These are phyloP conservation scores for Clitoria ternatea DNA, from an alignment of 306 rosid species.

Conservation along the genomic window DNA sequence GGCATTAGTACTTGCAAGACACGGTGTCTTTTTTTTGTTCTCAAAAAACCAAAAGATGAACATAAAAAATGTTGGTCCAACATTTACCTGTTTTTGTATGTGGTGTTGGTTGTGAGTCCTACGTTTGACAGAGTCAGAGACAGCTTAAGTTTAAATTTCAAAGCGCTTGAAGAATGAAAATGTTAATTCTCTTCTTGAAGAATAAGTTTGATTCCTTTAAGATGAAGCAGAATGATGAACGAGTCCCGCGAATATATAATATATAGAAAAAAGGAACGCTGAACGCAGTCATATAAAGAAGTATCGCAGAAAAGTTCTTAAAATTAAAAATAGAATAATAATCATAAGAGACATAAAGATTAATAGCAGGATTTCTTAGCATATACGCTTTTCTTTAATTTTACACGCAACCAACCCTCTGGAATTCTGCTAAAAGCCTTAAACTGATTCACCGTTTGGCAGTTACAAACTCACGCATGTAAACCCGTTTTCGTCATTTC, in stretches of 20 bases:
- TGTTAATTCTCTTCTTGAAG: conserved; percentile 13
- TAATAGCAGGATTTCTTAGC: conserved; percentile 24
- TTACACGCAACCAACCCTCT: too few species aligned
- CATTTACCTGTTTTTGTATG: conserved; percentile 14
- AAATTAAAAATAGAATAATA: background rate
- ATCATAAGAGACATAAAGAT: background rate
- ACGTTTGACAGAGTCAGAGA: conserved; percentile 27
- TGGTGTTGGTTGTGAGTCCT: background rate
- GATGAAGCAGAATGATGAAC: conserved; percentile 21
- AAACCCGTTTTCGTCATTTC: conserved; percentile 4
- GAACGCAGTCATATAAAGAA: conserved; percentile 11
- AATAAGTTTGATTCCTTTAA: background rate
- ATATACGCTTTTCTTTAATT: too few species aligned
- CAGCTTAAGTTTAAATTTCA: background rate
- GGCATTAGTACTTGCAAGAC: background rate
- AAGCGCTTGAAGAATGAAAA: too few species aligned
- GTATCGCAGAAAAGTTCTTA: background rate
- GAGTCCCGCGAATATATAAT: conserved; percentile 24
- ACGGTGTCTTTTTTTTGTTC: background rate
- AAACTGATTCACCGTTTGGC: conserved; percentile 20
- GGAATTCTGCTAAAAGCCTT: background rate
- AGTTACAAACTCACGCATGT: background rate
- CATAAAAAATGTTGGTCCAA: background rate
- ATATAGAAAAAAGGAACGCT: background rate
- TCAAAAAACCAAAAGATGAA: background rate